Percentiles rank a stretch among this genome's conserved stretches.
Evolutionary conservation across 495 filamentous ascomycete species (phyloP).

Genomic region (Lindgomyces ingoldianus): DNA sequence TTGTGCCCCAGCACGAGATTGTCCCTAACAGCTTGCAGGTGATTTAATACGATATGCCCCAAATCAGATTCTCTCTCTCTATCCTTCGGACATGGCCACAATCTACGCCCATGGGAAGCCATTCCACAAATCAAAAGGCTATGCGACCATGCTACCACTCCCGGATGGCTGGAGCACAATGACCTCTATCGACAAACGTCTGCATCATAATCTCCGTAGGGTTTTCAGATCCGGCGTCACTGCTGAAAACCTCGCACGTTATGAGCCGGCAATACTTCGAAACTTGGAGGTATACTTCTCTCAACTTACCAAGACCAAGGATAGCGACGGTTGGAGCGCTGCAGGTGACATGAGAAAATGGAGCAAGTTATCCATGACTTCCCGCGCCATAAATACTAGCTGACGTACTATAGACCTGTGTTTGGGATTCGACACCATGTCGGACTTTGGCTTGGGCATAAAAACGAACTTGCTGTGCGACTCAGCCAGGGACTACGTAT

Average conservation of each 20-base stretch:
- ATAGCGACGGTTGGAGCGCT: slow-evolving; percentile 15
- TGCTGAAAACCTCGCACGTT: background rate
- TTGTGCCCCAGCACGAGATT: no score
- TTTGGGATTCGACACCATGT: slow-evolving; percentile 18
- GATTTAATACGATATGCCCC: no score
- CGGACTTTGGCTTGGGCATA: slow-evolving; percentile 16
- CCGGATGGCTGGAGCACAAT: slow-evolving; percentile 16
- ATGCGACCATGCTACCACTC: slow-evolving; percentile 13
- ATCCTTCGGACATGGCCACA: no score
- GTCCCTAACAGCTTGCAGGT: no score
- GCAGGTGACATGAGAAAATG: slow-evolving; percentile 11
- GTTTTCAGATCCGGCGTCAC: slow-evolving; percentile 13
- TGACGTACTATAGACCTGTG: slow-evolving; percentile 1
- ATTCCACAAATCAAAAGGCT: slow-evolving; percentile 10
- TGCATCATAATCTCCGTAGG: slow-evolving; percentile 15
- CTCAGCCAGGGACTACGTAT: slow-evolving; percentile 16
- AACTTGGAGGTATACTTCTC: slow-evolving; percentile 17
- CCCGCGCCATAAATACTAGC: background rate
- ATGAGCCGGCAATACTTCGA: slow-evolving; percentile 22
- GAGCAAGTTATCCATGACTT: slow-evolving; percentile 3
- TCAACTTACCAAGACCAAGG: slow-evolving; percentile 12
- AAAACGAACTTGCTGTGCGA: slow-evolving; percentile 12
- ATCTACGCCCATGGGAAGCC: no score
- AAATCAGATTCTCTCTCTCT: no score
- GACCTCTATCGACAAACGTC: slow-evolving; percentile 21